These are phyloP conservation scores for Fragaria vesca DNA, from an alignment of 306 rosid species.

Conservation along the genomic window DNA sequence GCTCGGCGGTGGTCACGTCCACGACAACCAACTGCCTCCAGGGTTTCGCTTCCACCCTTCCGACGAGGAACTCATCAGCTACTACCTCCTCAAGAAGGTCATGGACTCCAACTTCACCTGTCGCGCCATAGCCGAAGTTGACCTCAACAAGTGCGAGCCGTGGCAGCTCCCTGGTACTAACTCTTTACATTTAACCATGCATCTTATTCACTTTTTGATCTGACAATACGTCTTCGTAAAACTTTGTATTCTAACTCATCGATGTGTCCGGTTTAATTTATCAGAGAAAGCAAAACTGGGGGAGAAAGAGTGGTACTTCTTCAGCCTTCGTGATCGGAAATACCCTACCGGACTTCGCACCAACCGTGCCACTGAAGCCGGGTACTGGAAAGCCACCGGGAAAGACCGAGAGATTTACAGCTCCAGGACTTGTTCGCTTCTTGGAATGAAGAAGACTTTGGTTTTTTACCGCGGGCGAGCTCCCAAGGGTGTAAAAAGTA, in stretches of 20 bases:
- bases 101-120: slow-evolving; percentile 67
- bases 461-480: slow-evolving; percentile 93
- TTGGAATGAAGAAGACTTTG: slow-evolving; percentile 96
- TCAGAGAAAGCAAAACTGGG: slow-evolving; percentile 96
- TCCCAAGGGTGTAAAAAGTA: slow-evolving; percentile 86
- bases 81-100: slow-evolving; percentile 87
- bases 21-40: slow-evolving; percentile 66
- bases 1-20: slow-evolving; percentile 13
- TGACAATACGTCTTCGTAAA: no score
- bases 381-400: slow-evolving; percentile 98
- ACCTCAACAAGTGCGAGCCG: slow-evolving; percentile 96
- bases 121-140: slow-evolving; percentile 91
- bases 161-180: slow-evolving; percentile 91
- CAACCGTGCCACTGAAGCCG: slow-evolving; percentile 91
- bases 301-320: slow-evolving; percentile 97
- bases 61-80: slow-evolving; percentile 88
- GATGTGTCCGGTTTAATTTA: background rate
- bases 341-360: slow-evolving; percentile 91
- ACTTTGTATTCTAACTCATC: no score
- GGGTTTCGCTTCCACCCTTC: slow-evolving; percentile 98
- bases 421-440: slow-evolving; percentile 63
- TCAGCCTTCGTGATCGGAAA: slow-evolving; percentile 79
- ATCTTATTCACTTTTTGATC: no score
- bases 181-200: background rate
- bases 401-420: slow-evolving; percentile 89